A percentile compares a stretch with the other conserved stretches of the same genome.
phyloP scores from a whole-genome alignment of 129 eudicot species.

The Rutidosis leptorrhynchoides region DNA sequence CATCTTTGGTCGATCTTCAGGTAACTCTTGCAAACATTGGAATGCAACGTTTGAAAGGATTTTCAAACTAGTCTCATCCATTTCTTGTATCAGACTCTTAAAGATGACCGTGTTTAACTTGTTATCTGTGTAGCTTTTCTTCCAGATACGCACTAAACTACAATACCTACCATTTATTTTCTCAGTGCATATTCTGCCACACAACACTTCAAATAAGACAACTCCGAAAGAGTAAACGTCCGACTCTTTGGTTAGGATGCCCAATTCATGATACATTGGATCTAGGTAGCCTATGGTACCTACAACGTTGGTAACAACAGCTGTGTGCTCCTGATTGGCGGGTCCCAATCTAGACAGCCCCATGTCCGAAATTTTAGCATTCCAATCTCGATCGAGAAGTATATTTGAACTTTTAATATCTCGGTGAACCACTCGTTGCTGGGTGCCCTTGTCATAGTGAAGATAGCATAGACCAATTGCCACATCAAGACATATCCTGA shows the following conservation, averaged over 20 bases:
- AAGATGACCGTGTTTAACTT: constrained; percentile 1
- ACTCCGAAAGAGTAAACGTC: constrained; percentile 23
- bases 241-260: constrained; percentile 18
- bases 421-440: constrained; percentile 14
- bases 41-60: constrained; percentile 14
- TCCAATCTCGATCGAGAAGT: constrained; percentile 1
- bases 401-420: constrained; percentile 22
- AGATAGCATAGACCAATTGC: constrained; percentile 17
- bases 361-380: constrained; percentile 16
- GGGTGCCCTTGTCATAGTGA: constrained; percentile 11
- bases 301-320: neutral
- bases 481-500: constrained; percentile 13
- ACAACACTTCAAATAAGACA: constrained; percentile 17
- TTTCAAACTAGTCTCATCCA: constrained; percentile 13
- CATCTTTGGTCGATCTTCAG: constrained; percentile 22
- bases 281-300: constrained; percentile 15
- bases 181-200: constrained; percentile 7
- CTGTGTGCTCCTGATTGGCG: constrained; percentile 6
- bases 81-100: neutral
- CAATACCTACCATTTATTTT: neutral
- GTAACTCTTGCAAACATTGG: neutral
- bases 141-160: constrained; percentile 11
- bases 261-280: constrained; percentile 2
- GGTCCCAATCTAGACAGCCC: constrained; percentile 17
- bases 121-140: neutral